Evolutionary conservation across 805 yeast species (phyloP).

Genomic region (Ogataea corticis): DNA sequence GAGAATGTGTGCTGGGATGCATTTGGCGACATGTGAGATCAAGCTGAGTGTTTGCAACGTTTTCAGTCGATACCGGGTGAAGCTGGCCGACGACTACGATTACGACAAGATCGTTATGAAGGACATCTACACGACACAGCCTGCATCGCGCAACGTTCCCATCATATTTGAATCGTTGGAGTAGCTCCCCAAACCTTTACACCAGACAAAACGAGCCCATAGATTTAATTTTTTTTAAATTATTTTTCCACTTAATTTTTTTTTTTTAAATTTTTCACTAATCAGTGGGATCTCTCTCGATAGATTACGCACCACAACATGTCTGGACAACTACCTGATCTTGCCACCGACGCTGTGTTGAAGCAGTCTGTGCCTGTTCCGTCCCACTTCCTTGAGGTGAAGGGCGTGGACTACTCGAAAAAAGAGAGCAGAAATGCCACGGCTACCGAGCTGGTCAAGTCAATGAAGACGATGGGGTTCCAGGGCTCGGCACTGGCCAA

Average conservation of each 20-base stretch:
- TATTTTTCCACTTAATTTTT: too few relatives aligned
- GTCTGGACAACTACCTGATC: slow-evolving; percentile 52
- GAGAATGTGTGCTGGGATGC: slow-evolving; percentile 74
- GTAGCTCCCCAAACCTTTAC: neutral
- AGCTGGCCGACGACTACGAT: slow-evolving; percentile 26
- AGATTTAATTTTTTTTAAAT: too few relatives aligned
- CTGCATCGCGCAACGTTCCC: slow-evolving; percentile 27
- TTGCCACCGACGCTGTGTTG: slow-evolving; percentile 90
- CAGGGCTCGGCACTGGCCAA: slow-evolving; percentile 85
- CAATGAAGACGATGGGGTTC: slow-evolving; percentile 96
- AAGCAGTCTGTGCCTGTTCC: slow-evolving; percentile 86
- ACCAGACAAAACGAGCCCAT: neutral
- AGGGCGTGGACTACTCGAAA: slow-evolving; percentile 87
- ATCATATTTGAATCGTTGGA: slow-evolving; percentile 12
- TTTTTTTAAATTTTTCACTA: neutral
- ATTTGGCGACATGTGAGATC: slow-evolving; percentile 66
- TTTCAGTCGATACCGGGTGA: slow-evolving; percentile 45
- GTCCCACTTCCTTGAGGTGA: slow-evolving; percentile 71
- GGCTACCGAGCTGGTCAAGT: slow-evolving; percentile 73
- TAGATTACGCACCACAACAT: slow-evolving; percentile 10
- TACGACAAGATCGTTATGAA: slow-evolving; percentile 28
- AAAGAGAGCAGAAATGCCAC: slow-evolving; percentile 72
- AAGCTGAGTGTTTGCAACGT: slow-evolving; percentile 55
- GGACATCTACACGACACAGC: slow-evolving; percentile 35
- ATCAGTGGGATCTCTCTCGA: neutral